Evolutionary conservation across 164 flowering plant species (phyloP), one percentile per base, ranked within the genome.

Genomic region (Kalanchoe fedtschenkoi): DNA sequence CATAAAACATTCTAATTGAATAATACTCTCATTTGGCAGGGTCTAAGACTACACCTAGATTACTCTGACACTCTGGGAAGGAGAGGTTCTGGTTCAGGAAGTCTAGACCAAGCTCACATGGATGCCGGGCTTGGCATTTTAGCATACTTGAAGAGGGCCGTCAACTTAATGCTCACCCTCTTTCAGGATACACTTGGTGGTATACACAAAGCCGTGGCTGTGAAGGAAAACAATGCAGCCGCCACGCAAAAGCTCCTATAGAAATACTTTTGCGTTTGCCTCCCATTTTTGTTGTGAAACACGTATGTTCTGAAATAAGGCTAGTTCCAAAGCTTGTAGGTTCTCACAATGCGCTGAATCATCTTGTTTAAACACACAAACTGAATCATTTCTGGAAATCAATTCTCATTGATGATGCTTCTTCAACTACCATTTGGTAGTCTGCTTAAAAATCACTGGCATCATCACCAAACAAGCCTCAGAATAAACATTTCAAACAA

Each of bases 21-120:
- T n/a, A n/a, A n/a, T n/a, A n/a, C n/a, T n/a, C n/a, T n/a, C n/a
- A n/a, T 65, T 59, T 47, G 60, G 62, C 85, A 92, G 96, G 88
- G 95, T 60, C 73, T 92, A 73, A 83, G 77, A 74, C 70, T 92
- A 72, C 87, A 89, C 74, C 66, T 92, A 61, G 98, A 89, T 70
- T 87, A 86, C 66, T 71, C 88, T 13, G 82, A 83, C 33, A 64
- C 68, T n/a, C 73, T 61, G 22, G 66, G 72, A 28, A 64, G 74
- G 62, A 78, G 55, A 53, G 79, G 69, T 22, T 60, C 81, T 6
- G 64, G 68, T 1, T 66, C 78, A 24, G 75, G 67, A 59, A 55
- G 66, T 58, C 2, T 81, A 64, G 89, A 83, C 9, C 78, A 75
- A 75, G 92, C 75, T 62, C 77, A 75, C 16, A 33, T 47, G 44